These are phyloP conservation scores for Penicillium coffeae DNA, from an alignment of 495 filamentous ascomycete species.

Conservation along the genomic window DNA sequence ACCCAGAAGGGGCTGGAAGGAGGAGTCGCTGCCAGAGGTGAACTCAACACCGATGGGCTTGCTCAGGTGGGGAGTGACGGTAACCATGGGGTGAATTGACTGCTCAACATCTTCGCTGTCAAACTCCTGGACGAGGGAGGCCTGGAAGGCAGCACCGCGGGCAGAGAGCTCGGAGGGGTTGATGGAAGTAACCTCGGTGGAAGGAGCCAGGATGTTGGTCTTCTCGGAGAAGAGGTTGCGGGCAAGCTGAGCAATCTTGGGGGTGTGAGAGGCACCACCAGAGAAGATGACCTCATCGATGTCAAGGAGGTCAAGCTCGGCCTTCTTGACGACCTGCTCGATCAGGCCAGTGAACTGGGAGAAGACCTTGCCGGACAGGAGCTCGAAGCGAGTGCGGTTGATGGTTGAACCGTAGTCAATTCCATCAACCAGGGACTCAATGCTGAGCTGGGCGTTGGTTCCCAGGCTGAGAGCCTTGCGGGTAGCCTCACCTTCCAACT, in stretches of 20 bases:
- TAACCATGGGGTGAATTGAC: slow-evolving; percentile 92
- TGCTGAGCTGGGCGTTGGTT: slow-evolving; percentile 80
- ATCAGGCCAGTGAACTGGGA: slow-evolving; percentile 81
- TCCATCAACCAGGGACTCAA: slow-evolving; percentile 83
- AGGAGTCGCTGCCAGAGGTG: slow-evolving; percentile 55
- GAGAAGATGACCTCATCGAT: slow-evolving; percentile 93
- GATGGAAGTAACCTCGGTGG: slow-evolving; percentile 70
- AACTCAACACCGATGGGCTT: slow-evolving; percentile 86
- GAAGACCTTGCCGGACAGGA: slow-evolving; percentile 80
- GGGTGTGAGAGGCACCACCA: slow-evolving; percentile 89
- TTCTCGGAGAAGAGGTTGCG: slow-evolving; percentile 72
- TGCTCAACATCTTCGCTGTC: slow-evolving; percentile 91
- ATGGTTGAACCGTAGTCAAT: slow-evolving; percentile 87
- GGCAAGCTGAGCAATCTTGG: slow-evolving; percentile 78
- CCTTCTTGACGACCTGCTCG: slow-evolving; percentile 83
- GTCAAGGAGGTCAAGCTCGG: slow-evolving; percentile 85
- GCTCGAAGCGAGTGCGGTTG: slow-evolving; percentile 90
- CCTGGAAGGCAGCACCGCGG: slow-evolving; percentile 92
- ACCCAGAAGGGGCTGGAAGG: slow-evolving; percentile 73
- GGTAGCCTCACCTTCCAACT: slow-evolving; percentile 81
- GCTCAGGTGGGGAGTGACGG: slow-evolving; percentile 82
- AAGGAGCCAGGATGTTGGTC: slow-evolving; percentile 77
- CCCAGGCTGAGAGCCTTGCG: slow-evolving; percentile 88
- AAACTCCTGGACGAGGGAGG: slow-evolving; percentile 86
- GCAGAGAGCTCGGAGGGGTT: slow-evolving; percentile 90